These are phyloP conservation scores for Globisporangium acanthophoron DNA, from an alignment of 352 stramenopile species.

Conservation along the genomic window DNA sequence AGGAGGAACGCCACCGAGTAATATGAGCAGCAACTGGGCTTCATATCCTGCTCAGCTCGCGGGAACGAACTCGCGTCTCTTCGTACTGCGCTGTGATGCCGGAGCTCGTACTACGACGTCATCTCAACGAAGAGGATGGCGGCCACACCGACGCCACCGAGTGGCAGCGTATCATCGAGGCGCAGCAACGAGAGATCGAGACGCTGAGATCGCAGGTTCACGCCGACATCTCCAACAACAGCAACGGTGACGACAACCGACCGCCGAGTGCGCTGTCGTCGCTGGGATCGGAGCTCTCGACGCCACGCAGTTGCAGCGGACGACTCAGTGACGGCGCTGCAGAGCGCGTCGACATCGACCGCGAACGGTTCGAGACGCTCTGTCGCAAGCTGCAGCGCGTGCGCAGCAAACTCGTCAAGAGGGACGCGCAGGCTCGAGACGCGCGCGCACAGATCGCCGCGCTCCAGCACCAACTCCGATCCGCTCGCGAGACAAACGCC, in stretches of 20 bases:
- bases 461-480: slow-evolving; percentile 10
- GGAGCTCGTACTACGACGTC: not conserved
- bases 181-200: slow-evolving; percentile 46
- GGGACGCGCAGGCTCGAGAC: slow-evolving; percentile 29
- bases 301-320: not conserved
- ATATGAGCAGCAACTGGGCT: too few species aligned
- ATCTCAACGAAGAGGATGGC: not conserved
- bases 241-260: slow-evolving; percentile 1
- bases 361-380: slow-evolving; percentile 31
- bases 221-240: not conserved
- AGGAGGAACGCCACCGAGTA: too few species aligned
- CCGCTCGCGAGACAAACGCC: slow-evolving; percentile 1
- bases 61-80: slow-evolving; percentile 4
- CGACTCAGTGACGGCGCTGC: not conserved
- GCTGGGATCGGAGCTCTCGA: slow-evolving; percentile 22
- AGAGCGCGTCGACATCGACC: slow-evolving; percentile 26
- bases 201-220: slow-evolving; percentile 19
- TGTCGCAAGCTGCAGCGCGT: slow-evolving; percentile 37
- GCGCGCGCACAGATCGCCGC: slow-evolving; percentile 22
- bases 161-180: slow-evolving; percentile 38
- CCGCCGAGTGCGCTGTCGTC: slow-evolving; percentile 13
- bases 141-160: slow-evolving; percentile 10
- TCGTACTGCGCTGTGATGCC: not conserved
- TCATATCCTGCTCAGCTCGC: too few species aligned
- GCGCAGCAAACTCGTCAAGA: slow-evolving; percentile 21